These are phyloP conservation scores for Pyropia haitanensis DNA, from an alignment of 23 red algal genomes.

Conservation along the genomic window DNA sequence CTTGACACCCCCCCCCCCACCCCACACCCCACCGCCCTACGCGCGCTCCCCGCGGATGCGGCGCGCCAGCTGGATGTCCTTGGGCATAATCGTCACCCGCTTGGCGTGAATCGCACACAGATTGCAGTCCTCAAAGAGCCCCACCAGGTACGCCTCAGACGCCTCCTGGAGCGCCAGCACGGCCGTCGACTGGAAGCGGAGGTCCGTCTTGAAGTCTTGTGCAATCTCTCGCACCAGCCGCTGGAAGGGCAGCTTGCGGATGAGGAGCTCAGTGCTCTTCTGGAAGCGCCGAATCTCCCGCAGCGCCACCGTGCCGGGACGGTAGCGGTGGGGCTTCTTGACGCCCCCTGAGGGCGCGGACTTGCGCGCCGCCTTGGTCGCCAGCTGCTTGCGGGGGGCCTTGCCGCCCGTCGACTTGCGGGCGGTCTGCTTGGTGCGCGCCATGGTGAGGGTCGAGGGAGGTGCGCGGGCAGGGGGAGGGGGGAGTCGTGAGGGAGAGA, in stretches of 20 bases:
- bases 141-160: too few species aligned
- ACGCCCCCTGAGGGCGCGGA: slow-evolving; percentile 83
- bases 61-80: too few species aligned
- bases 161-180: slow-evolving; percentile 93
- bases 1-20: too few species aligned
- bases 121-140: too few species aligned
- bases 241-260: slow-evolving; percentile 96
- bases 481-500: too few species aligned
- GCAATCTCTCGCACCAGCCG: slow-evolving; percentile 91
- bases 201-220: slow-evolving; percentile 92
- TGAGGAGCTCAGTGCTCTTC: slow-evolving; percentile 89
- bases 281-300: slow-evolving; percentile 92
- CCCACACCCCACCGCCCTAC: too few species aligned
- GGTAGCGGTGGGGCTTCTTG: slow-evolving; percentile 96
- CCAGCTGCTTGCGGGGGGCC: slow-evolving; percentile 84
- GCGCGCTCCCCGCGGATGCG: too few species aligned
- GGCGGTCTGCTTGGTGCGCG: too few species aligned
- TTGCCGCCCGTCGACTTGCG: slow-evolving; percentile 90
- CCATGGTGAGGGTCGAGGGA: too few species aligned
- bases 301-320: slow-evolving; percentile 91
- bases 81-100: too few species aligned
- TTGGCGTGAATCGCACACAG: too few species aligned
- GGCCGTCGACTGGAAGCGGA: slow-evolving; percentile 89
- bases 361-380: slow-evolving; percentile 87
- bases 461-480: too few species aligned